phyloP scores from a whole-genome alignment of 1,139 yeast species.

The Candida tunisiensis region DNA sequence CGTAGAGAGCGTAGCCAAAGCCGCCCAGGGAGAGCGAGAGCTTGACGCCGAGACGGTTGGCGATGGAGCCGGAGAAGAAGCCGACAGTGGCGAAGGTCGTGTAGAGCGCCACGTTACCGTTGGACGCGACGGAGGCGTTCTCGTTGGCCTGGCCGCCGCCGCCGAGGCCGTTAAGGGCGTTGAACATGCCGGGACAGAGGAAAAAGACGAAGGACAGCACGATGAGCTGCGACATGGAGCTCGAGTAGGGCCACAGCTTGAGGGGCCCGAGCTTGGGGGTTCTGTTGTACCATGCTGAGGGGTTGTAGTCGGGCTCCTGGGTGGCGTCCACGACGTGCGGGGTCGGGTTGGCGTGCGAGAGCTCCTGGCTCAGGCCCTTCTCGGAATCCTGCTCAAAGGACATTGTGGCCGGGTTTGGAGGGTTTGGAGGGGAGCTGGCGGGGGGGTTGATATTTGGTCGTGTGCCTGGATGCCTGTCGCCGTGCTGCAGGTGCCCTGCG shows the following conservation, averaged over 20 bases:
- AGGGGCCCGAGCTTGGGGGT: conserved; percentile 5
- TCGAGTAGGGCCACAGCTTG: conserved; percentile 7
- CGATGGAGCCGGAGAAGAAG: conserved; percentile 42
- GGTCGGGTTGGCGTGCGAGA: not conserved
- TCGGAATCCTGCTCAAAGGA: no score
- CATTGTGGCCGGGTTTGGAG: no score
- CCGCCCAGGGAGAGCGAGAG: conserved; percentile 36
- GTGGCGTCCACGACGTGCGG: no score
- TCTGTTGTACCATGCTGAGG: conserved; percentile 8
- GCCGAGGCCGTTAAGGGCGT: conserved; percentile 38
- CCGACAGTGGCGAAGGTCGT: conserved; percentile 38
- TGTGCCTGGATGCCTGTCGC: no score
- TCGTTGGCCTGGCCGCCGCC: conserved; percentile 28
- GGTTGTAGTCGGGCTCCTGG: conserved; percentile 1
- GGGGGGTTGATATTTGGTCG: no score
- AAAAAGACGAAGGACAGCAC: conserved; percentile 15
- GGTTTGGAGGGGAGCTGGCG: no score
- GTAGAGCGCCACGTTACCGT: conserved; percentile 38
- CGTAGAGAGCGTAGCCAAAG: conserved; percentile 37
- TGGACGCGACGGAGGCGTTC: conserved; percentile 22
- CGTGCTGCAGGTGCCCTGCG: no score
- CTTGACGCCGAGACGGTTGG: conserved; percentile 35
- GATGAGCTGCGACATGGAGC: conserved; percentile 12
- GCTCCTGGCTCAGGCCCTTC: not conserved
- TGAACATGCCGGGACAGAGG: conserved; percentile 32